Percentiles rank a stretch among this genome's conserved stretches.
phyloP scores from a whole-genome alignment of 345 rosid genomes.

The Melaleuca alternifolia region DNA sequence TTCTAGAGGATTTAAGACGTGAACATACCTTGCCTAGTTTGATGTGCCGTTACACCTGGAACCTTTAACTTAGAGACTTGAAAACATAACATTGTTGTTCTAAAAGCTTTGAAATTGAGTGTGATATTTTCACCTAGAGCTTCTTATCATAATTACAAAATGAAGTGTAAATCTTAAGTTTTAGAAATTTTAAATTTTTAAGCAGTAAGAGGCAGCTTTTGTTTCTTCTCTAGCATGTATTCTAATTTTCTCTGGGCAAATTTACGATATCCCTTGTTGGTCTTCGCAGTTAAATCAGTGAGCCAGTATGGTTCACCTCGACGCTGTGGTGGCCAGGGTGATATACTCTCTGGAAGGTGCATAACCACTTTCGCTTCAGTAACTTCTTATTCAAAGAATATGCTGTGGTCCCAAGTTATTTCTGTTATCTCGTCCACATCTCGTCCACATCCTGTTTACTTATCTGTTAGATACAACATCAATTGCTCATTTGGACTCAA shows the following conservation, averaged over 20 bases:
- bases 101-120: neutral
- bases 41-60: neutral
- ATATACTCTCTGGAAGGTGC: constrained; percentile 94
- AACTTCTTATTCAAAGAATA: neutral
- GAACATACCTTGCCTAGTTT: neutral
- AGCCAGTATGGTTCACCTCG: constrained; percentile 75
- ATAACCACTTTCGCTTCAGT: neutral
- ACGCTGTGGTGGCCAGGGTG: constrained; percentile 97
- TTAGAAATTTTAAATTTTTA: neutral
- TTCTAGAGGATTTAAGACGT: neutral
- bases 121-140: neutral
- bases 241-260: neutral
- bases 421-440: neutral
- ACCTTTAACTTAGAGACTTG: neutral
- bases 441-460: neutral
- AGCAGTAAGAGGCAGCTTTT: neutral
- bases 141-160: neutral
- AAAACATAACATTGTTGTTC: neutral
- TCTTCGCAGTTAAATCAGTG: constrained; percentile 59
- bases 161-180: neutral
- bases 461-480: neutral
- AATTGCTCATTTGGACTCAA: neutral
- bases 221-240: neutral
- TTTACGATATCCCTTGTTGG: neutral
- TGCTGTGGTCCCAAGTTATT: neutral